Percentiles rank a stretch among this genome's conserved stretches.
phyloP scores from a whole-genome alignment of 331 rosid species.

The Quercus tomentella region DNA sequence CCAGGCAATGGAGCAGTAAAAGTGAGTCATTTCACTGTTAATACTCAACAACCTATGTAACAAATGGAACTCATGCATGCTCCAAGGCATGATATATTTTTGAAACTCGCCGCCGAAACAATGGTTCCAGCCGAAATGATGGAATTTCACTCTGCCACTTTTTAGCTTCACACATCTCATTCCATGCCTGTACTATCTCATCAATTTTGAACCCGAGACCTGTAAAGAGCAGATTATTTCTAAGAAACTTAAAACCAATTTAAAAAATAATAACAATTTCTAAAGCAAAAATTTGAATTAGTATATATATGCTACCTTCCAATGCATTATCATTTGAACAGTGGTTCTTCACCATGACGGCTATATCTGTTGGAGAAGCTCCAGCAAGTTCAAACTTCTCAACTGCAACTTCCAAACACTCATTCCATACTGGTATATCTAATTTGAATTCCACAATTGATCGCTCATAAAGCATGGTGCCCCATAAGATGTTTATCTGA shows the following conservation, averaged over 20 bases:
- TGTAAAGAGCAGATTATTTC: constrained; percentile 27
- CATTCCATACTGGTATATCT: constrained; percentile 68
- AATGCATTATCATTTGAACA: constrained; percentile 51
- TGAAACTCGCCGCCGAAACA: constrained; percentile 66
- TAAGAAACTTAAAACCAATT: not conserved
- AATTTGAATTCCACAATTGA: constrained; percentile 77
- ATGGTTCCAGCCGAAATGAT: constrained; percentile 75
- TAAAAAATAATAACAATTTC: not conserved
- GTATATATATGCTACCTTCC: constrained; percentile 42
- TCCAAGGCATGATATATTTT: constrained; percentile 57
- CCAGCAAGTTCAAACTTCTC: constrained; percentile 86
- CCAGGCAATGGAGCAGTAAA: constrained; percentile 22
- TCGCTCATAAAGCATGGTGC: constrained; percentile 88
- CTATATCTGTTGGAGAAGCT: constrained; percentile 69
- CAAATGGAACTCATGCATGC: constrained; percentile 32
- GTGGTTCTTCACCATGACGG: constrained; percentile 75
- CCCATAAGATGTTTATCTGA: constrained; percentile 82
- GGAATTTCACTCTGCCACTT: constrained; percentile 58
- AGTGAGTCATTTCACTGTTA: constrained; percentile 12
- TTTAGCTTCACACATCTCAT: constrained; percentile 75
- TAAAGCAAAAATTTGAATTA: constrained; percentile 4
- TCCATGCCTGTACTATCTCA: constrained; percentile 79
- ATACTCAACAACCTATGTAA: constrained; percentile 10
- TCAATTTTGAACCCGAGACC: constrained; percentile 68
- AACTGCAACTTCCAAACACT: constrained; percentile 57